phyloP scores from a whole-genome alignment of 768 basidiomycete genomes.

The Auriscalpium microsporum region DNA sequence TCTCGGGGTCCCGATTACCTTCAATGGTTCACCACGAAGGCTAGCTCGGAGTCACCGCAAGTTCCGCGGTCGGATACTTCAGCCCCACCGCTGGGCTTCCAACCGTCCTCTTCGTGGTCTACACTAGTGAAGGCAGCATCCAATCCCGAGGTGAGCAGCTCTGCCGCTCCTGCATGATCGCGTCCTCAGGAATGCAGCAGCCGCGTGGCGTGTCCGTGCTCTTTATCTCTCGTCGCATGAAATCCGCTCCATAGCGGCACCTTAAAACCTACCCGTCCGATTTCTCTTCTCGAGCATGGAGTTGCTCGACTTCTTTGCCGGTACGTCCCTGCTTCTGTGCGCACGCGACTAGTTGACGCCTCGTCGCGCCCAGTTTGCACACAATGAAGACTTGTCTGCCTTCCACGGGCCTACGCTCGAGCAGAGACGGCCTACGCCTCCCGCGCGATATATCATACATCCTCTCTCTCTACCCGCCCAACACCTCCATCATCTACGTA shows the following conservation, averaged over 20 bases:
- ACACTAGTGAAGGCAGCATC: background rate
- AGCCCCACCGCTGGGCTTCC: too few relatives aligned
- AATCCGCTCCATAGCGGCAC: slow-evolving; percentile 85
- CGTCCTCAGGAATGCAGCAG: slow-evolving; percentile 13
- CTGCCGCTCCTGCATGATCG: slow-evolving; percentile 1
- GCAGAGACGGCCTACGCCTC: slow-evolving; percentile 73
- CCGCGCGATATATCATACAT: slow-evolving; percentile 68
- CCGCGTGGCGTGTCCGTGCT: slow-evolving; percentile 71
- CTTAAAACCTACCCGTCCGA: slow-evolving; percentile 54
- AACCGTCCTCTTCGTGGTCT: background rate
- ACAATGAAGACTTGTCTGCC: slow-evolving; percentile 95
- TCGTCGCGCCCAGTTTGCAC: slow-evolving; percentile 56
- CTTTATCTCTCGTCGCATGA: slow-evolving; percentile 94
- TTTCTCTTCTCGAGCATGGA: slow-evolving; percentile 40
- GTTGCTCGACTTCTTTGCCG: slow-evolving; percentile 79
- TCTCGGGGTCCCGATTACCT: too few relatives aligned
- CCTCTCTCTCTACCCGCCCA: slow-evolving; percentile 60
- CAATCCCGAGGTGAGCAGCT: slow-evolving; percentile 36
- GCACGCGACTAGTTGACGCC: too few relatives aligned
- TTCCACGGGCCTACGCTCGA: slow-evolving; percentile 86
- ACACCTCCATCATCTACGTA: slow-evolving; percentile 64
- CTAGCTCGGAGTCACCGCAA: too few relatives aligned
- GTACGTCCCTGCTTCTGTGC: slow-evolving; percentile 32
- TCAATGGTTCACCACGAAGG: too few relatives aligned
- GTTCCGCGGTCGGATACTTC: too few relatives aligned